A percentile compares a stretch with the other conserved stretches of the same genome.
Evolutionary conservation across 768 basidiomycete species (phyloP).

Genomic region (Cyclocybe aegerita): DNA sequence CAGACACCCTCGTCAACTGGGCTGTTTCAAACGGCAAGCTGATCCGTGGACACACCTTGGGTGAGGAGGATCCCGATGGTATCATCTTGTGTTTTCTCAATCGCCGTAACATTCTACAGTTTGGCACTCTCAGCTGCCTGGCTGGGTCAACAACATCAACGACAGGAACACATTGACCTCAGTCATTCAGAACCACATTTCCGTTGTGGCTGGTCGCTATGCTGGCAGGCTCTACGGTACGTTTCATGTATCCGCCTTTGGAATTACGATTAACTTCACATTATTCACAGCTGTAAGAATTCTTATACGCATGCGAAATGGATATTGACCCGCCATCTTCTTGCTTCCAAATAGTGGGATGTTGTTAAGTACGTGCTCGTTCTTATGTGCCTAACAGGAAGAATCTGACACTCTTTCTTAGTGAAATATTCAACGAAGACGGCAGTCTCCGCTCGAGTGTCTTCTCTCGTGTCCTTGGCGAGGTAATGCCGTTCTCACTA

Average conservation of each 20-base stretch:
- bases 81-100: too few species aligned
- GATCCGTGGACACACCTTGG: too few species aligned
- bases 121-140: slow-evolving; percentile 37
- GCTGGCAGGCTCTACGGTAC: slow-evolving; percentile 43
- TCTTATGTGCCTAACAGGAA: slow-evolving; percentile 10
- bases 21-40: too few species aligned
- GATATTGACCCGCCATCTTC: too few species aligned
- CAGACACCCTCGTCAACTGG: too few species aligned
- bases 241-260: slow-evolving; percentile 3
- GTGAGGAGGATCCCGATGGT: too few species aligned
- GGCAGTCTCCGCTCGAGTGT: slow-evolving; percentile 45
- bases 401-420: slow-evolving; percentile 14
- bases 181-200: slow-evolving; percentile 47
- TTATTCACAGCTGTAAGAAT: too few species aligned
- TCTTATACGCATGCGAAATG: too few species aligned
- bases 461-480: slow-evolving; percentile 49
- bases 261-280: too few species aligned
- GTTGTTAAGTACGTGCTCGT: slow-evolving; percentile 35
- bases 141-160: slow-evolving; percentile 38
- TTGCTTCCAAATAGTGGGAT: slow-evolving; percentile 32
- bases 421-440: slow-evolving; percentile 54
- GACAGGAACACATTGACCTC: slow-evolving; percentile 39
- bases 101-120: background rate
- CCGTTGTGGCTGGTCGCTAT: slow-evolving; percentile 43
- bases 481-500: slow-evolving; percentile 17